A percentile compares a stretch with the other conserved stretches of the same genome.
phyloP scores from a whole-genome alignment of 805 yeast species.

The Kodamaea hsintzibuensis region DNA sequence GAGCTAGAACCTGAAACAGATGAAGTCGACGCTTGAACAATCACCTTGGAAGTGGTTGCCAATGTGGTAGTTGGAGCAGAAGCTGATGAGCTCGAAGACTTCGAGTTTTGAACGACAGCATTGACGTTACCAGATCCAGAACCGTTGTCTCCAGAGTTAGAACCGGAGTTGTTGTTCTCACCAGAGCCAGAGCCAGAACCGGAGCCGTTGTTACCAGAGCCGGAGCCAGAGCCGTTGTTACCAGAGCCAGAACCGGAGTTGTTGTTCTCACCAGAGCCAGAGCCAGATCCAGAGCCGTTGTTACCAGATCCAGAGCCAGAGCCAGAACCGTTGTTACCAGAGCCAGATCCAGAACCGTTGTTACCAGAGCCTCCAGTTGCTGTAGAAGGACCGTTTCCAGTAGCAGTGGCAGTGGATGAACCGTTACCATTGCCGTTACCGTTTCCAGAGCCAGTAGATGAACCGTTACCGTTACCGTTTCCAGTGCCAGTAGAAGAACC shows the following conservation, averaged over 20 bases:
- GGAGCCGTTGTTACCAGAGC: constrained; percentile 5
- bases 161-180: constrained; percentile 1
- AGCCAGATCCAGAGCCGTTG: background rate
- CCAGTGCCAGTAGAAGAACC: background rate
- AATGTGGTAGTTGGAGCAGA: background rate
- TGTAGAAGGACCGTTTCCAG: constrained; percentile 1
- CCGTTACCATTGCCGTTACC: background rate
- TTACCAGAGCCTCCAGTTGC: background rate
- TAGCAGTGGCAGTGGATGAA: background rate
- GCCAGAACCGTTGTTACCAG: constrained; percentile 2
- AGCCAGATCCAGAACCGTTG: constrained; percentile 1
- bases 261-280: background rate
- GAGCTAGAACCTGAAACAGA: background rate
- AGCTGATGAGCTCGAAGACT: background rate
- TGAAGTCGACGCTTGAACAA: constrained; percentile 3
- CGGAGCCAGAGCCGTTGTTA: background rate
- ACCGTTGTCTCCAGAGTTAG: constrained; percentile 2
- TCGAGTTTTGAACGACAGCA: background rate
- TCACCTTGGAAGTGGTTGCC: background rate
- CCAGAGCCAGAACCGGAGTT: constrained; percentile 2
- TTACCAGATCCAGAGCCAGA: background rate
- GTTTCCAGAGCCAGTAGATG: constrained; percentile 1
- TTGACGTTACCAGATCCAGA: constrained; percentile 6
- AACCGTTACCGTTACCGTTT: background rate
- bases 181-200: constrained; percentile 5